phyloP scores from a whole-genome alignment of 1,139 yeast genomes.

The Zygoascus meyerae region DNA sequence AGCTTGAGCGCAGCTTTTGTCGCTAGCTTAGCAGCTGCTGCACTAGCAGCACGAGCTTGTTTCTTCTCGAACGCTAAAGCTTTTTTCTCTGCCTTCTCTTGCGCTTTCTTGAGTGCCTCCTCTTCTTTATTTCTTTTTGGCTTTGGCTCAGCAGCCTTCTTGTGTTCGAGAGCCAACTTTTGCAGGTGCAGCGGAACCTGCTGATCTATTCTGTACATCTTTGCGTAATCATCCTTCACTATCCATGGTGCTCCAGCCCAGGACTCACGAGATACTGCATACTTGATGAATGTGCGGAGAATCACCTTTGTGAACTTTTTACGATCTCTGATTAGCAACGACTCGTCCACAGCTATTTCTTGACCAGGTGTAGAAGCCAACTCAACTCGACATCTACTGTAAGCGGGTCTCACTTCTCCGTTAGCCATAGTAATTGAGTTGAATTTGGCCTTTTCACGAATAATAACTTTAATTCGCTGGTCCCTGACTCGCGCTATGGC shows the following conservation, averaged over 20 bases:
- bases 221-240: conserved; percentile 65
- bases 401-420: conserved; percentile 52
- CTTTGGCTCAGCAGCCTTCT: conserved; percentile 4
- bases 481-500: conserved; percentile 53
- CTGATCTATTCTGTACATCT: conserved; percentile 33
- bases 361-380: conserved; percentile 42
- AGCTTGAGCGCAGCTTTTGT: not conserved
- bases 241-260: conserved; percentile 97
- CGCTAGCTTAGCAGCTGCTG: not conserved
- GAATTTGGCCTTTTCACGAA: conserved; percentile 49
- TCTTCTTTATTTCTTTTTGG: not conserved
- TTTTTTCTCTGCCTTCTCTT: conserved; percentile 1
- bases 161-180: conserved; percentile 7
- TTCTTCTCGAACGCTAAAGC: not conserved
- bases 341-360: conserved; percentile 67
- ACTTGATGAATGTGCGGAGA: conserved; percentile 80
- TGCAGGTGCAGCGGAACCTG: conserved; percentile 31
- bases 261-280: conserved; percentile 73
- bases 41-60: not conserved
- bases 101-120: not conserved
- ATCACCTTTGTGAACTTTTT: conserved; percentile 85
- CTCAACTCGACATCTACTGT: conserved; percentile 65
- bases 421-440: conserved; percentile 37
- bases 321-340: conserved; percentile 73
- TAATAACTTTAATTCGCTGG: conserved; percentile 43